Evolutionary conservation across 1,284 basidiomycete species (phyloP), one percentile per base, ranked within the genome.

Genomic region (Fomes fomentarius): DNA sequence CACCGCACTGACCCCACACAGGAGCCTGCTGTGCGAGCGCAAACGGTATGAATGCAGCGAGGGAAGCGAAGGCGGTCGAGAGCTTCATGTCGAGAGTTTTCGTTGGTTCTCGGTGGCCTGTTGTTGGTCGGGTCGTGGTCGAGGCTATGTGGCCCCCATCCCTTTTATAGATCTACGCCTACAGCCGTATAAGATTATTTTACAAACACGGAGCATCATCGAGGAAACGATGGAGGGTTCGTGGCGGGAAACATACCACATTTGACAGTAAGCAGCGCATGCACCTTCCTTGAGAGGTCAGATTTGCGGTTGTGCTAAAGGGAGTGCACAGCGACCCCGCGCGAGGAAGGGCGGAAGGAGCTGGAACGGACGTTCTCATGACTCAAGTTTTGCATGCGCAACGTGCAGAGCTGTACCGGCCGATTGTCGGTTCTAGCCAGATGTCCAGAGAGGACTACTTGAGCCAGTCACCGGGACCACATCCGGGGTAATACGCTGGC

Each of bases 1-100:
- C 72, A 50, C 71, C 72, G 51, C 73, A 73, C 63, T 74, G 73
- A 44, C 68, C 69, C 67, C 70, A 74, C 26, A 66, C 69, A 1
- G 50, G 47, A 14, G 67, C 65, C 56, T 73, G 70, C 56, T 73
- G 70, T 3, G 68, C 71, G 22, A 65, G 46, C 24, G 63, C 69
- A 50, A 65, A 60, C 9, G 71, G 68, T 15, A 71, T 50, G 37
- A 69, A 44, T 10, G 65, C 62, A 6, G 64, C 60, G 45, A 73
- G 66, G 30, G 63, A 52, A 17, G 61, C 54, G 53, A 71, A 67
- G 4, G 66, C 54, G n/a, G 61, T 39, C 33, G 69, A 62, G 54
- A 70, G 60, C 60, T 66, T 66, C 63, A 69, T 62, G 30, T 39
- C 24, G 56, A 61, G 59, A 38, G 38, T 11, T 7, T 19, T 38